phyloP scores from a whole-genome alignment of 2,329 filamentous ascomycete species.

The Fusarium siculi region DNA sequence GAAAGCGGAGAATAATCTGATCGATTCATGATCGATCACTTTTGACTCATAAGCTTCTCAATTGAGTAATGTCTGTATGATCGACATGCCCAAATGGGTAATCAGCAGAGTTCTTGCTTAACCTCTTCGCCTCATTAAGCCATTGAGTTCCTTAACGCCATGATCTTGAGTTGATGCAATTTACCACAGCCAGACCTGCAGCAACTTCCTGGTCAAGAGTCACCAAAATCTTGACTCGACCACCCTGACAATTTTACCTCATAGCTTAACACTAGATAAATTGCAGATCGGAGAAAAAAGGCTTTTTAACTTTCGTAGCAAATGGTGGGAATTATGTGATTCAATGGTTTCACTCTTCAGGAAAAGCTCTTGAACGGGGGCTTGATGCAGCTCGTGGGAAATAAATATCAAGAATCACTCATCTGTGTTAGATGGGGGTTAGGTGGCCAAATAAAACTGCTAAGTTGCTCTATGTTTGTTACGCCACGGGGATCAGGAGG shows the following conservation, averaged over 20 bases:
- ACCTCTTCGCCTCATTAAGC: too few relatives aligned
- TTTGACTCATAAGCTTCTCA: background rate
- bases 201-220: background rate
- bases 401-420: too few relatives aligned
- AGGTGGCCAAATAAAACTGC: accelerated
- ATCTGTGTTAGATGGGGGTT: too few relatives aligned
- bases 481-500: too few relatives aligned
- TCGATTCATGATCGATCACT: background rate
- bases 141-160: background rate
- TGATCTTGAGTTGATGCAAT: accelerated
- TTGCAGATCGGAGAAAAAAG: background rate
- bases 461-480: accelerated
- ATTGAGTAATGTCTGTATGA: background rate
- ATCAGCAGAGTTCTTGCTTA: too few relatives aligned
- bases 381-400: too few relatives aligned
- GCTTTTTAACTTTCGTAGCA: accelerated
- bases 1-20: background rate
- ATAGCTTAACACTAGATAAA: background rate
- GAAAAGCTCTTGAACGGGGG: too few relatives aligned
- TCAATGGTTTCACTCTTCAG: too few relatives aligned
- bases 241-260: background rate
- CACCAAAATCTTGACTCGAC: background rate
- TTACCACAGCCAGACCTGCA: accelerated
- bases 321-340: too few relatives aligned
- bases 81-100: background rate